These are phyloP conservation scores for Botryotinia convoluta DNA, from an alignment of 2,329 filamentous ascomycete genomes.

Conservation along the genomic window DNA sequence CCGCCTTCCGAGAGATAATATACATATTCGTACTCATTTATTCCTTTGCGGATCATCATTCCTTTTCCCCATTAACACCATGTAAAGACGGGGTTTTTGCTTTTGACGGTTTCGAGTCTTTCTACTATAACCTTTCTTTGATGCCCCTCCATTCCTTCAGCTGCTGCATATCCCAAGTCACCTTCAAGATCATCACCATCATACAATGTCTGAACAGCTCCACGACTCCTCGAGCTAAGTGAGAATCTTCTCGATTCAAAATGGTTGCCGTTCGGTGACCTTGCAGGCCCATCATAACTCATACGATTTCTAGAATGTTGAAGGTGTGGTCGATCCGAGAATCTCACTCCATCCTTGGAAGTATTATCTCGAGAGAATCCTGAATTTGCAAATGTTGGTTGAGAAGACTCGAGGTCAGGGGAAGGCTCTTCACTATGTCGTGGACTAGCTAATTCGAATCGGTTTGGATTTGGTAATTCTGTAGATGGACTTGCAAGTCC, in stretches of 20 bases:
- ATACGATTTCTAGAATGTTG: conserved; percentile 35
- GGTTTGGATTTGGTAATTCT: conserved; percentile 60
- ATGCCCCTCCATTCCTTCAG: conserved; percentile 88
- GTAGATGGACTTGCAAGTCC: conserved; percentile 43
- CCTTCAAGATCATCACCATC: conserved; percentile 80
- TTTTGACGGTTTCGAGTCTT: conserved; percentile 91
- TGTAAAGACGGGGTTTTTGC: conserved; percentile 91
- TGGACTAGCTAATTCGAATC: conserved; percentile 63
- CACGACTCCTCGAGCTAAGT: conserved; percentile 41
- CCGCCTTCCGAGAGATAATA: conserved; percentile 15
- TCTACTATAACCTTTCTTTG: conserved; percentile 95
- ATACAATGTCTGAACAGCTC: conserved; percentile 43
- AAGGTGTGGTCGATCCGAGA: conserved; percentile 33
- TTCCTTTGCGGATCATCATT: conserved; percentile 12
- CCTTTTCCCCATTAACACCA: conserved; percentile 68
- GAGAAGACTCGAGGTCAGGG: conserved; percentile 23
- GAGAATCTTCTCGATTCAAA: conserved; percentile 39
- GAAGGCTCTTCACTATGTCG: conserved; percentile 33
- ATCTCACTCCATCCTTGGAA: conserved; percentile 32
- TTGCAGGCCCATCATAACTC: conserved; percentile 38
- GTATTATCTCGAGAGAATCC: conserved; percentile 20
- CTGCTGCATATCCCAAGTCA: conserved; percentile 90
- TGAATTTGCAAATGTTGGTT: conserved; percentile 26
- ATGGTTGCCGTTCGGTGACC: conserved; percentile 27
- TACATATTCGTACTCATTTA: conserved; percentile 11